phyloP scores from a whole-genome alignment of 768 basidiomycete species.

The Xerocomellus dryophilus region DNA sequence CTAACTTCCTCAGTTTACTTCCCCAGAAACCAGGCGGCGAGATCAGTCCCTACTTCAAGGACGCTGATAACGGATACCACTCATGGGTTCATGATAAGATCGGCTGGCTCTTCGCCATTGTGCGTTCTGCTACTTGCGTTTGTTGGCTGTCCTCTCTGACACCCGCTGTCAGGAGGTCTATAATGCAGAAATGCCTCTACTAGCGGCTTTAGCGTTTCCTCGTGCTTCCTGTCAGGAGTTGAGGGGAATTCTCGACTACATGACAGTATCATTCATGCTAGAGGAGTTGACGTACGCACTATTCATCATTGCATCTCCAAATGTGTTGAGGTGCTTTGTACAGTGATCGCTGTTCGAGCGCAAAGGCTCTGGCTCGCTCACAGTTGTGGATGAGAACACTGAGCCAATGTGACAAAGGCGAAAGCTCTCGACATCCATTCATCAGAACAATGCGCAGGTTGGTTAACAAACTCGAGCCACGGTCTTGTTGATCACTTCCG shows the following conservation, averaged over 20 bases:
- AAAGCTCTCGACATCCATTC: constrained; percentile 22
- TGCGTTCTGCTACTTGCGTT: constrained; percentile 2
- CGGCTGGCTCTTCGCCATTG: constrained; percentile 23
- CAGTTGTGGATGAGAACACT: constrained; percentile 26
- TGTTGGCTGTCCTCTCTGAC: background rate
- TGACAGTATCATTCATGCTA: constrained; percentile 32
- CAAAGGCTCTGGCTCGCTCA: constrained; percentile 12
- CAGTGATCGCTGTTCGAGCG: constrained; percentile 28
- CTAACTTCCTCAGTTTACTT: constrained; percentile 22
- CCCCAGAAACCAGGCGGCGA: constrained; percentile 28
- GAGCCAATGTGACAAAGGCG: constrained; percentile 14
- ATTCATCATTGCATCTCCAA: background rate
- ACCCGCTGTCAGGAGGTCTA: constrained; percentile 20
- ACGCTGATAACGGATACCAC: constrained; percentile 19
- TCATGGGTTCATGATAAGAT: constrained; percentile 24
- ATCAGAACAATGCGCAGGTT: constrained; percentile 26
- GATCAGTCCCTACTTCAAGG: constrained; percentile 27
- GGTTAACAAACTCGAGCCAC: background rate
- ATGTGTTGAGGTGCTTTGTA: background rate
- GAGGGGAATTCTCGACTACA: constrained; percentile 26
- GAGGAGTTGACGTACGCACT: constrained; percentile 28
- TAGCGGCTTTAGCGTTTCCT: constrained; percentile 26
- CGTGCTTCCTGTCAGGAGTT: constrained; percentile 20
- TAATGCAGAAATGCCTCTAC: constrained; percentile 26
- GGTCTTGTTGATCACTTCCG: background rate